Evolutionary conservation across 2,329 filamentous ascomycete species (phyloP).

Genomic region (Helminthosporium solani): DNA sequence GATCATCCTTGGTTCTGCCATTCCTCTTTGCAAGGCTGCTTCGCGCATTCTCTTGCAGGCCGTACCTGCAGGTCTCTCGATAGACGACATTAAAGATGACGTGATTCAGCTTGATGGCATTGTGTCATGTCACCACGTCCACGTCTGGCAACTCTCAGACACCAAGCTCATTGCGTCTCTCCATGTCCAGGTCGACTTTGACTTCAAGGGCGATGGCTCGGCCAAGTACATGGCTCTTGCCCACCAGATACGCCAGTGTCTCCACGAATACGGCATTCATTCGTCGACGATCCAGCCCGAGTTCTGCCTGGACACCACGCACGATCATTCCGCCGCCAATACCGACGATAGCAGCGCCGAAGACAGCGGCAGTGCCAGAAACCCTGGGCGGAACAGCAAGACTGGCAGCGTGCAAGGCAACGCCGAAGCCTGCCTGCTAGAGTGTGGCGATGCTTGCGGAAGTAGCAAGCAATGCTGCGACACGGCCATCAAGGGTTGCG

Average conservation of each 20-base stretch:
- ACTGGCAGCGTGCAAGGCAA: conserved; percentile 40
- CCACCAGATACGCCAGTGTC: conserved; percentile 76
- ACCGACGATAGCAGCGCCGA: conserved; percentile 33
- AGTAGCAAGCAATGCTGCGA: conserved; percentile 46
- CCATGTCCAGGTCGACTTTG: conserved; percentile 89
- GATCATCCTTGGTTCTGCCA: conserved; percentile 69
- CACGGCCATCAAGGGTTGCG: conserved; percentile 16
- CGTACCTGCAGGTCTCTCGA: conserved; percentile 81
- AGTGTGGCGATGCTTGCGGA: conserved; percentile 47
- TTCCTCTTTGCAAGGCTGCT: conserved; percentile 76
- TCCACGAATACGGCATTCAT: conserved; percentile 95
- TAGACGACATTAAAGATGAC: conserved; percentile 89
- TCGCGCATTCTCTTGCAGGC: conserved; percentile 91
- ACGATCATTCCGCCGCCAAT: conserved; percentile 42
- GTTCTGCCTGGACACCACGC: conserved; percentile 55
- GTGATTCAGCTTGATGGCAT: conserved; percentile 84
- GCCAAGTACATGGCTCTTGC: conserved; percentile 89
- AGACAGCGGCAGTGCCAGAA: conserved; percentile 26
- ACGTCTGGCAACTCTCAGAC: conserved; percentile 97
- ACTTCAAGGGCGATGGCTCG: conserved; percentile 76
- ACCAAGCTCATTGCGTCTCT: conserved; percentile 91
- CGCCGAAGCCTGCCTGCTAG: conserved; percentile 43
- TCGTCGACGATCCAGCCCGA: conserved; percentile 97
- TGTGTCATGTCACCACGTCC: conserved; percentile 88
- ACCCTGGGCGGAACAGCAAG: conserved; percentile 28